Evolutionary conservation across 352 stramenopile species (phyloP), one percentile per base, ranked within the genome.

Genomic region (Phytophthora kernoviae): DNA sequence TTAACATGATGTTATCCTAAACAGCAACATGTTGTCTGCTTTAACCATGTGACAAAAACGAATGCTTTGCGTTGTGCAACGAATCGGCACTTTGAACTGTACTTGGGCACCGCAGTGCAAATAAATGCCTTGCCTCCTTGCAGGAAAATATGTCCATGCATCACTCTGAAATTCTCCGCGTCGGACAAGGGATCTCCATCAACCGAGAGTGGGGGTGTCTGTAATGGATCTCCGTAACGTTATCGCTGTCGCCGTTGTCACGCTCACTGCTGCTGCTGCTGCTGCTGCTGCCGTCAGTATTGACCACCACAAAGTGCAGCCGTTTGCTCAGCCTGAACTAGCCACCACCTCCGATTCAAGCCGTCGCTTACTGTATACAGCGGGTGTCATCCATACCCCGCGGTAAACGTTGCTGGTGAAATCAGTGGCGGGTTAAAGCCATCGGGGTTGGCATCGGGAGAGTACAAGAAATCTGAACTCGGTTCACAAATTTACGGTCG

Each of bases 331-430:
- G 37, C 37, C 37, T 8, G 37, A 43, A 20, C 15, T 14, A 11
- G 15, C 8, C 37, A 21, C 37, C 18, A 2, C 4, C 9, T 43
- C 37, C n/a, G 37, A 43, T 43, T 43, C 37, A 43, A 43, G 37
- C 37, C 15, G 3, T 43, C n/a, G 37, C 37, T 43, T 17, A 7
- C 4, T 11, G 18, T 43, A 11, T 15, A 18, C 15, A 21, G n/a
- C n/a, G 37, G 37, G 14, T 43, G 37, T 17, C 37, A 43, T 9
- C 37, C 37, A 14, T 43, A 43, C 37, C 37, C 37, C 37, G 37
- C 37, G 3, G 37, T 43, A 4, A 20, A 43, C 18, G 37, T 14
- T 43, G 37, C 37, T 21, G 37, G 37, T 43, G 15, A 43, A 17
- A 21, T 8, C 12, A 43, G 37, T 17, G 37, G 37, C 11, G 37